Conservation (phyloP, 2,329 filamentous ascomycete genomes). For the Ampelomyces quisqualis region DNA sequence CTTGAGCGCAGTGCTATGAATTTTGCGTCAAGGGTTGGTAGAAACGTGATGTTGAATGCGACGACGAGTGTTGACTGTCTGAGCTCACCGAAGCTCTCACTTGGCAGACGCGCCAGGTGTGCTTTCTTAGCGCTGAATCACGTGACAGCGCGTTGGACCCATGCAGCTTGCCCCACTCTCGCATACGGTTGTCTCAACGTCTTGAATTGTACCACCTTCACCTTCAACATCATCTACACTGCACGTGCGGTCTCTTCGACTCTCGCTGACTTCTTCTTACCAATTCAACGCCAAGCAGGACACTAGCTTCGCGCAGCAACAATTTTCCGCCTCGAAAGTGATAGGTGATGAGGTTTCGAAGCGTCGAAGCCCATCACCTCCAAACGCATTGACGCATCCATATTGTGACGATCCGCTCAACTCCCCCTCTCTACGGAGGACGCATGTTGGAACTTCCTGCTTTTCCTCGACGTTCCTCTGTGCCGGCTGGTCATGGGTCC, state of each 20-base stretch:
- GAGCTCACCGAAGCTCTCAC: conserved; percentile 7
- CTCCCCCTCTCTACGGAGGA: too few species aligned
- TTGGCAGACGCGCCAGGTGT: conserved; percentile 11
- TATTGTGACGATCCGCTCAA: too few species aligned
- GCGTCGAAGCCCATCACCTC: too few species aligned
- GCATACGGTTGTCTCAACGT: neutral
- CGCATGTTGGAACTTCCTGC: too few species aligned
- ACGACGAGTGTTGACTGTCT: conserved; percentile 2
- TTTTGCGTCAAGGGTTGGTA: neutral
- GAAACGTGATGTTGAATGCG: neutral
- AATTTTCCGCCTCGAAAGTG: too few species aligned
- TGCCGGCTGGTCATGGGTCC: too few species aligned
- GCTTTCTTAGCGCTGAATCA: neutral
- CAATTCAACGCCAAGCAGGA: too few species aligned
- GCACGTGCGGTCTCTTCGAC: neutral
- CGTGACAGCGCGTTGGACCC: conserved; percentile 1
- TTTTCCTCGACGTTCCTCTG: too few species aligned
- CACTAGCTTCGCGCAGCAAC: too few species aligned
- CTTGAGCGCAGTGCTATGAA: neutral
- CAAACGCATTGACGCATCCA: too few species aligned
- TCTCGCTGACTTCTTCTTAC: neutral
- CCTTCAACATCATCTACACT: neutral
- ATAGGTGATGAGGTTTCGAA: too few species aligned
- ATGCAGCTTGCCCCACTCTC: neutral
- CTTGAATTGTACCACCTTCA: neutral